Evolutionary conservation across 2,329 filamentous ascomycete species (phyloP).

Genomic region (Ophiostoma pallidulum): DNA sequence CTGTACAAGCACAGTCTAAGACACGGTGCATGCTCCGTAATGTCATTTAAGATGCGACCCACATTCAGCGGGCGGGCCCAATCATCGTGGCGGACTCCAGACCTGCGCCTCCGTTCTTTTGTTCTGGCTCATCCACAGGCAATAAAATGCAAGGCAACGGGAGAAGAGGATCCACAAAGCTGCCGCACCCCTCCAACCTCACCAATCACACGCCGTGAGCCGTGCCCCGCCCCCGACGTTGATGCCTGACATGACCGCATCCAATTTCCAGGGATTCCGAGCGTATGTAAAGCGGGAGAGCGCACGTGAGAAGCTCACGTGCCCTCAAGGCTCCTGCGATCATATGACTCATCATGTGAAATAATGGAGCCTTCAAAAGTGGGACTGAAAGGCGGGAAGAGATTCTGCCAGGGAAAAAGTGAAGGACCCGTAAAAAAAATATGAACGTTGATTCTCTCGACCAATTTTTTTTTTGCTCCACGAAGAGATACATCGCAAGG

Average conservation of each 20-base stretch:
- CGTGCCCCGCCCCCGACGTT: not conserved
- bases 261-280: constrained; percentile 5
- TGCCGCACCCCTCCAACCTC: no score
- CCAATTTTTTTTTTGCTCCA: constrained; percentile 5
- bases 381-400: constrained; percentile 9
- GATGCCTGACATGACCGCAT: constrained; percentile 1
- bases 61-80: no score
- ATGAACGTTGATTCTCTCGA: not conserved
- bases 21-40: no score
- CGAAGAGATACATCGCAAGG: no score
- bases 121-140: not conserved
- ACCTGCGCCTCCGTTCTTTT: no score
- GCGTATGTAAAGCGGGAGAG: not conserved
- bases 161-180: not conserved
- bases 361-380: not conserved
- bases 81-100: no score
- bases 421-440: constrained; percentile 5
- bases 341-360: not conserved
- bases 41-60: no score
- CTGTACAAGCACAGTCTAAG: no score
- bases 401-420: constrained; percentile 14
- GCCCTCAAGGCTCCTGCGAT: not conserved
- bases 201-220: constrained; percentile 1
- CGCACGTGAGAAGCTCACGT: not conserved
- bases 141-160: constrained; percentile 4